Base-by-base conservation (phyloP, 805 yeast species). In the Candida broadrunensis region DNA sequence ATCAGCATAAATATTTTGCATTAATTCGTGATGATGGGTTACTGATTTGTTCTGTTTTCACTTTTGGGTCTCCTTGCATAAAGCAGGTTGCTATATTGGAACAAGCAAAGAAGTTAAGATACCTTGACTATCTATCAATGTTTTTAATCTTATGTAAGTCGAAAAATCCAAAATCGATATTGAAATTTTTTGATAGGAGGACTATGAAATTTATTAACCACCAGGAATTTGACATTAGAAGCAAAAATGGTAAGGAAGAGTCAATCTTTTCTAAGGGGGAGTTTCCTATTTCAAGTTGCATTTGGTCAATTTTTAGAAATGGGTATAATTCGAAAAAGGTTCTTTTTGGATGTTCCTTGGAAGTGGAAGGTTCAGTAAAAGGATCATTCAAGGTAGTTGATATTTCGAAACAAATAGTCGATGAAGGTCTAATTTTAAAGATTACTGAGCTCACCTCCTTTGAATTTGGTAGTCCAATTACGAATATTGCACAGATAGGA, bases 301-400 rank as follows among this genome's bases (percentile, higher is more conserved):
- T 69, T 6, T 70, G 75, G 72, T 55, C 61, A 13, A 52, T 70
- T 4, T 42, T 48, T 12, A 50, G 70, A 21, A 49, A 51, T 11
- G 63, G 58, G 5, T 48, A 60, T 15, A 48, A 52, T 3, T 59
- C 73, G 9, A 67, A 65, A 42, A 69, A 69, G 40, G 43, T 70
- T 5, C 50, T 70, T n/a, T 44, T 66, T 24, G 71, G 71, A 1
- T 48, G 61, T 5, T 38, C 33, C 17, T 39, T 46, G 2, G 50
- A 47, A 8, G 35, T 47, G 2, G 46, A 46, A 7, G 39, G 19
- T 15, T 46, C 37, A 0, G 37, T 26, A 2, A 34, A 33, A 5
- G 74, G 75, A 2, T 41, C 58, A 1, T 56, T 70, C 37, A 68
- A 65, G 39, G 61, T 70, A 13, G 41, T 70, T 14, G 73, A 70